Evolutionary conservation across 768 basidiomycete species (phyloP).

Genomic region (Boletus rubroflammeus): DNA sequence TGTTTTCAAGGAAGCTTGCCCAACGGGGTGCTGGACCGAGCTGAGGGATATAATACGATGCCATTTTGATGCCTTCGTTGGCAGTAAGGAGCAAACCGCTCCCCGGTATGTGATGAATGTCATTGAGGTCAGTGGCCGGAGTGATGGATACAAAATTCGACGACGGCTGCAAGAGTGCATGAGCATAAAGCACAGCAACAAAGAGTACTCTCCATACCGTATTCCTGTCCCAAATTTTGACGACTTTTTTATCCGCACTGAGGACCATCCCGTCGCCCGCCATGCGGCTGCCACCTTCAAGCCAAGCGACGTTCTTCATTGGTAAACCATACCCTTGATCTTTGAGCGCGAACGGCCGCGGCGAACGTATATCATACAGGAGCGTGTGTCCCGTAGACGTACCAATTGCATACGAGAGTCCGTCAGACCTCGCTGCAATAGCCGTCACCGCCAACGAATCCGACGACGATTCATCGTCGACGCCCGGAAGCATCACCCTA

Average conservation of each 20-base stretch:
- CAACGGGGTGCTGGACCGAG: constrained; percentile 95
- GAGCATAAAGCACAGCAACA: neutral
- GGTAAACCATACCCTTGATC: constrained; percentile 97
- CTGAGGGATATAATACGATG: constrained; percentile 91
- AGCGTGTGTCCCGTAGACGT: constrained; percentile 94
- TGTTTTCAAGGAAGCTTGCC: constrained; percentile 97
- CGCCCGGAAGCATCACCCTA: constrained; percentile 30
- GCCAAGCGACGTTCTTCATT: constrained; percentile 81
- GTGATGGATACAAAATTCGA: constrained; percentile 91
- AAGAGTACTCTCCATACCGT: constrained; percentile 46
- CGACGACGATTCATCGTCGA: constrained; percentile 32
- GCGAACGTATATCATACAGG: constrained; percentile 89
- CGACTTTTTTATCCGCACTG: constrained; percentile 93
- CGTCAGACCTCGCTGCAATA: constrained; percentile 80
- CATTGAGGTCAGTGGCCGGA: constrained; percentile 84
- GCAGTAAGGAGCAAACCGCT: constrained; percentile 89
- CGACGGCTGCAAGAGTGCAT: constrained; percentile 53
- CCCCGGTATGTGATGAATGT: constrained; percentile 84
- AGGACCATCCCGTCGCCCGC: constrained; percentile 85
- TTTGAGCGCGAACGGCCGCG: constrained; percentile 79
- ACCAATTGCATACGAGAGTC: constrained; percentile 90
- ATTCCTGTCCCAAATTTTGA: constrained; percentile 94
- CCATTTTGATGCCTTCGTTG: constrained; percentile 97
- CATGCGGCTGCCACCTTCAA: constrained; percentile 81
- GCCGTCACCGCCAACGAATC: constrained; percentile 65